Evolutionary conservation across 106 monocot genomes (phyloP).

Genomic region (Hemerocallis citrina): DNA sequence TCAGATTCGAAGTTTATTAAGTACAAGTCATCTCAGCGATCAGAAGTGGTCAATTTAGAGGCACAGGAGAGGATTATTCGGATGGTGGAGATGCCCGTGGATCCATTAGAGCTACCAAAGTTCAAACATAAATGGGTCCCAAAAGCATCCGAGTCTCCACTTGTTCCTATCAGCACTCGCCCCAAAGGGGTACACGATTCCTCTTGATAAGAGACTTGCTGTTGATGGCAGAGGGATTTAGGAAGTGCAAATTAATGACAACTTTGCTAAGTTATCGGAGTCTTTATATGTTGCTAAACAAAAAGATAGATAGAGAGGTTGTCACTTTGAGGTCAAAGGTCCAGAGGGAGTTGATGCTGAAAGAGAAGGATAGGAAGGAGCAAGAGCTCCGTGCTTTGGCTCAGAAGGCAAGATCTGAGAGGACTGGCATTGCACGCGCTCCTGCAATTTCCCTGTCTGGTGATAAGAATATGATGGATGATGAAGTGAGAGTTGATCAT

Average conservation of each 20-base stretch:
- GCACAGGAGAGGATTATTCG: slow-evolving; percentile 88
- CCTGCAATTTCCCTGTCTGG: slow-evolving; percentile 13
- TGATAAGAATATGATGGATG: slow-evolving; percentile 30
- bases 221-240: slow-evolving; percentile 96
- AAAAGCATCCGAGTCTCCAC: slow-evolving; percentile 79
- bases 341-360: slow-evolving; percentile 79
- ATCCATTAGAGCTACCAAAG: slow-evolving; percentile 93
- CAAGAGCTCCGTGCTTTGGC: slow-evolving; percentile 84
- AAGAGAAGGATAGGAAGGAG: slow-evolving; percentile 93
- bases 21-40: slow-evolving; percentile 89
- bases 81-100: slow-evolving; percentile 92
- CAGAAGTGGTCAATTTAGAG: slow-evolving; percentile 85
- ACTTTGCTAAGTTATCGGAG: slow-evolving; percentile 88
- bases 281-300: slow-evolving; percentile 90
- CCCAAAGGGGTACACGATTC: slow-evolving; percentile 99
- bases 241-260: slow-evolving; percentile 97
- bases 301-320: slow-evolving; percentile 87
- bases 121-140: slow-evolving; percentile 99
- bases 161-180: slow-evolving; percentile 94
- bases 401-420: slow-evolving; percentile 81
- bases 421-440: slow-evolving; percentile 59
- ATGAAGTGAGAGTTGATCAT: slow-evolving; percentile 27
- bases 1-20: slow-evolving; percentile 86
- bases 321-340: slow-evolving; percentile 94
- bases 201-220: slow-evolving; percentile 85